Base-by-base conservation (phyloP, 805 yeast genomes). In the Nakazawaea ishiwadae region DNA sequence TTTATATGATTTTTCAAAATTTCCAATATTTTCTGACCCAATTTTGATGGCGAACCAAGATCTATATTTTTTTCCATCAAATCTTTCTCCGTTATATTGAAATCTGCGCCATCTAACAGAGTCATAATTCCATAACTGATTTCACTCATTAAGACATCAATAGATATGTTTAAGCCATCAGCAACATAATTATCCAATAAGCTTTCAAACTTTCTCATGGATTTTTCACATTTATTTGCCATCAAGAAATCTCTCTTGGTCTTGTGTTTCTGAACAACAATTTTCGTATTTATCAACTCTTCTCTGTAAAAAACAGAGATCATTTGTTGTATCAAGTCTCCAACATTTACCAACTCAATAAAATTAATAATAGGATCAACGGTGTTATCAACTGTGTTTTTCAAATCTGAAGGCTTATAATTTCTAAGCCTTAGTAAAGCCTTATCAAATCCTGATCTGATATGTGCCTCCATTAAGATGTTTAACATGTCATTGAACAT, bases 281-380 rank as follows among this genome's bases (percentile, higher is more conserved):
- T 70, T 29, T 73, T 68, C 21, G 58, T 66, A 40, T 66, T 59
- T 6, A 79, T 58, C 49, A 91, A 70, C 56, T 91, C 98, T 56
- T 86, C 90, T 51, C 84, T 84, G 62, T 88, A 91, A 51, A 93
- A 93, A 5, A 88, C 86, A 39, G 85, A 89, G 33, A 90, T 65
- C 95, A 91, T 87, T 57, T 91, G 97, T 52, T 88, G 82, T 17
- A 93, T 86, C 44, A 91, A 66, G 59, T 91, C 99, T 4, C 96
- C 97, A 45, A 87, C 81, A 51, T 90, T 93, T 27, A 93, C 93
- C 43, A 93, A 71, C 56, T 91, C 97, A 14, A 95, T 84, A 52
- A 93, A 91, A 34, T 85, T 77, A 0, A 83, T 83, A 40, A 91
- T 68, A 0, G 98, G 98, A 48, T 84, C 95, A n/a, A 85, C 81